Percentiles rank a stretch among this genome's conserved stretches.
These are phyloP conservation scores for Mikania micrantha DNA, from an alignment of 129 eudicot genomes.

Conservation along the genomic window DNA sequence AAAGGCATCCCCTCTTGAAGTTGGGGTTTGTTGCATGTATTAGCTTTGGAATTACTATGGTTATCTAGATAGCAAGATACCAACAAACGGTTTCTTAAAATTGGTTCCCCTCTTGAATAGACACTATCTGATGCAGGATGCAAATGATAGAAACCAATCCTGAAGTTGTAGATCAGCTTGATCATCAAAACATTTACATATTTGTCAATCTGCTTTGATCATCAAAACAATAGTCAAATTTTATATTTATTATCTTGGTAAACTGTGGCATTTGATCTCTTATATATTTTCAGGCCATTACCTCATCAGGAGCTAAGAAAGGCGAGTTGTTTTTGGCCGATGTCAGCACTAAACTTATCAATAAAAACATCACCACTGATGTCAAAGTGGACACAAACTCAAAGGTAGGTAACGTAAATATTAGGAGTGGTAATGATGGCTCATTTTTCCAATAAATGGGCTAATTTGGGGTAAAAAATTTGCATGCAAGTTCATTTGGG, in stretches of 20 bases:
- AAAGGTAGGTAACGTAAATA: slow-evolving; percentile 36
- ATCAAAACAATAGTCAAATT: not conserved
- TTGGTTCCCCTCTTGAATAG: not conserved
- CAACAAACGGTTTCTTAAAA: not conserved
- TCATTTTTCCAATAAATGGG: too few relatives aligned
- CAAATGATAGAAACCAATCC: not conserved
- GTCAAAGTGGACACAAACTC: slow-evolving; percentile 84
- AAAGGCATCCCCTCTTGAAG: too few relatives aligned
- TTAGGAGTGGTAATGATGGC: too few relatives aligned
- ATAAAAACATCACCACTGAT: slow-evolving; percentile 88
- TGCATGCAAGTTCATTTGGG: too few relatives aligned
- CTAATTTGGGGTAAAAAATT: too few relatives aligned
- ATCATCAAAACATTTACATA: not conserved
- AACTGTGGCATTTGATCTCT: not conserved
- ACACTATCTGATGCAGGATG: not conserved
- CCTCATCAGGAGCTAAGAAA: slow-evolving; percentile 67
- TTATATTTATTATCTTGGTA: not conserved
- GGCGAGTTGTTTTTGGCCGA: slow-evolving; percentile 66
- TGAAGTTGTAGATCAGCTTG: not conserved
- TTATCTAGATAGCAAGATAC: too few relatives aligned
- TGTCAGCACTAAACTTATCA: slow-evolving; percentile 65
- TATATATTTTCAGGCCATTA: slow-evolving; percentile 54
- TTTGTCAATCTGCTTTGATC: not conserved
- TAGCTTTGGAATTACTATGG: too few relatives aligned
- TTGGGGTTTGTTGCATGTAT: too few relatives aligned